These are phyloP conservation scores for Solanum megistacrolobum DNA, from an alignment of 257 asterid genomes.

Conservation along the genomic window DNA sequence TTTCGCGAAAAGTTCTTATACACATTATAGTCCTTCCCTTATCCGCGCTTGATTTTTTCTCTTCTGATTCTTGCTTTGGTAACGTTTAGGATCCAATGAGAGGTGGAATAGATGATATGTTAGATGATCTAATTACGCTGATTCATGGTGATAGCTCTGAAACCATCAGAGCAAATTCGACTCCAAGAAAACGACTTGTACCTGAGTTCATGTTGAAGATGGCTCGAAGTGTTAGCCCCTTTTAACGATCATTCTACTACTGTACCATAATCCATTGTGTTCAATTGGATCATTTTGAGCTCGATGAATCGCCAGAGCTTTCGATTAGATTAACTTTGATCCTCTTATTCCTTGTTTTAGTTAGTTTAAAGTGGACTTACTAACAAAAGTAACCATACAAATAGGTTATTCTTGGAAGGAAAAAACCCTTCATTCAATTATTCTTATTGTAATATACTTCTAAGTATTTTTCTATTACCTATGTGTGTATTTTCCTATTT, in stretches of 20 bases:
- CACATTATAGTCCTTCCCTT: background rate
- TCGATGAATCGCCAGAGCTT: background rate
- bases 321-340: background rate
- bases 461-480: background rate
- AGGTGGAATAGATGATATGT: slow-evolving; percentile 75
- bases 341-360: background rate
- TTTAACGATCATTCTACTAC: slow-evolving; percentile 6
- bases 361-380: background rate
- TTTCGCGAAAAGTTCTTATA: background rate
- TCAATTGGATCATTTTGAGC: background rate
- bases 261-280: background rate
- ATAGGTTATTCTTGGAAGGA: background rate
- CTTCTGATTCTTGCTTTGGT: background rate
- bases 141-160: slow-evolving; percentile 69
- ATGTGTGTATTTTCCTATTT: background rate
- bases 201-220: slow-evolving; percentile 79
- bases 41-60: background rate
- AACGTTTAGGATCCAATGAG: slow-evolving; percentile 88
- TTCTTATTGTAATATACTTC: background rate
- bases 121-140: slow-evolving; percentile 54
- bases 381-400: background rate
- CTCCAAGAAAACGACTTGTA: slow-evolving; percentile 72
- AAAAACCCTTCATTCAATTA: background rate
- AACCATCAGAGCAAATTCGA: slow-evolving; percentile 50
- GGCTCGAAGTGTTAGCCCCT: slow-evolving; percentile 73